Percentiles rank a stretch among this genome's conserved stretches.
Conservation (phyloP, 306 rosid species). For the Senna siamea region DNA sequence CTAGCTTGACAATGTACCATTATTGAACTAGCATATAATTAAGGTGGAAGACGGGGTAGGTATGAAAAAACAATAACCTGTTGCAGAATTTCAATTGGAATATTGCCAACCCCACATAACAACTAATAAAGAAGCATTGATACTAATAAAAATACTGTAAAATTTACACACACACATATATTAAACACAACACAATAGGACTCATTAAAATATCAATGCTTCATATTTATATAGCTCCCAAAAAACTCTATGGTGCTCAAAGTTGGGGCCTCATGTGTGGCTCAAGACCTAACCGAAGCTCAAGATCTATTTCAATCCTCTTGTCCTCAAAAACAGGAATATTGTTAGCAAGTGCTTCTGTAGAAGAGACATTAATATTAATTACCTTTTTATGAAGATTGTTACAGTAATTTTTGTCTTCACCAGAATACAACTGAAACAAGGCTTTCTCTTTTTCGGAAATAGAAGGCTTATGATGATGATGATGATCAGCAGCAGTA, state of each 20-base stretch:
- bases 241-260: constrained; percentile 56
- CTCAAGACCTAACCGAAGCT: constrained; percentile 60
- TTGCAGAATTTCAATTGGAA: constrained; percentile 2
- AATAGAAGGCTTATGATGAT: constrained; percentile 18
- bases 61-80: constrained; percentile 42
- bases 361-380: background rate
- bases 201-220: too few relatives aligned
- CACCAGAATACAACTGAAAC: constrained; percentile 26
- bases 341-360: background rate
- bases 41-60: constrained; percentile 37
- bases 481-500: too few relatives aligned
- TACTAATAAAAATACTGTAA: too few relatives aligned
- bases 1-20: too few relatives aligned
- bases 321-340: constrained; percentile 33
- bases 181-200: too few relatives aligned
- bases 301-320: constrained; percentile 55
- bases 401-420: constrained; percentile 1
- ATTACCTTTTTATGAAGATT: constrained; percentile 26
- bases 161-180: too few relatives aligned
- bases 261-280: constrained; percentile 39
- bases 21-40: too few relatives aligned
- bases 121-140: too few relatives aligned
- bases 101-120: background rate
- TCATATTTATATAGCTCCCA: background rate
- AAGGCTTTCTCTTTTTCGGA: constrained; percentile 41